Evolutionary conservation across 2,329 filamentous ascomycete species (phyloP).

Genomic region (Ascochyta pisi): DNA sequence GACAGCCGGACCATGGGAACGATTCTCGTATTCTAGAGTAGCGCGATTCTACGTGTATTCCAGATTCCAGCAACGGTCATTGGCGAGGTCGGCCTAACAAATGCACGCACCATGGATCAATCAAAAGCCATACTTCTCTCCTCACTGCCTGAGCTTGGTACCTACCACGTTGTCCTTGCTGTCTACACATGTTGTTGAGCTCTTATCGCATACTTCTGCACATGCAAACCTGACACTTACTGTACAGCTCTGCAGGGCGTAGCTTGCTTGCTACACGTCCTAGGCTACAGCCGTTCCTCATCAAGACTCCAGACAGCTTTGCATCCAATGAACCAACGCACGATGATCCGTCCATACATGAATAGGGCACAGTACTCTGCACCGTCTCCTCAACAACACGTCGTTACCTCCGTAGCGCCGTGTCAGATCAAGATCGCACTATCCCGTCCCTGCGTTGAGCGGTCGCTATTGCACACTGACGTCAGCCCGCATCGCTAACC

Average conservation of each 20-base stretch:
- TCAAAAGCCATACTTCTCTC: neutral
- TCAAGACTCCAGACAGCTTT: neutral
- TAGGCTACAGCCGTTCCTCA: constrained; percentile 2
- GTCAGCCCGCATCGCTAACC: constrained; percentile 22
- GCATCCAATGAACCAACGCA: constrained; percentile 9
- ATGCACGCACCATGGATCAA: neutral
- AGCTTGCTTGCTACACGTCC: neutral
- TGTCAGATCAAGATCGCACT: constrained; percentile 17
- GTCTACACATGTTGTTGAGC: constrained; percentile 4
- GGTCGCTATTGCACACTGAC: constrained; percentile 16
- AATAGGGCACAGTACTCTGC: constrained; percentile 6
- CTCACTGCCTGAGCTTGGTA: neutral
- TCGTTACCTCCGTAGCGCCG: constrained; percentile 14
- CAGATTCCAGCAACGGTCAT: constrained; percentile 6
- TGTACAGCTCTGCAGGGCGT: neutral
- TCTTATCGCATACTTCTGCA: constrained; percentile 12
- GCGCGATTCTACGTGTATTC: constrained; percentile 2
- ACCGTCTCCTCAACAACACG: constrained; percentile 22
- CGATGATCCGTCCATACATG: constrained; percentile 10
- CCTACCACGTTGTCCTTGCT: neutral
- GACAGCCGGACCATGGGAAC: constrained; percentile 1
- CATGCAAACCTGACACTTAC: constrained; percentile 3
- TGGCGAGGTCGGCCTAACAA: neutral
- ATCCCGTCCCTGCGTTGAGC: constrained; percentile 20
- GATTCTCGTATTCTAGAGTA: neutral